phyloP scores from a whole-genome alignment of 2,329 filamentous ascomycete species.

The Ophiosphaerella korrae region DNA sequence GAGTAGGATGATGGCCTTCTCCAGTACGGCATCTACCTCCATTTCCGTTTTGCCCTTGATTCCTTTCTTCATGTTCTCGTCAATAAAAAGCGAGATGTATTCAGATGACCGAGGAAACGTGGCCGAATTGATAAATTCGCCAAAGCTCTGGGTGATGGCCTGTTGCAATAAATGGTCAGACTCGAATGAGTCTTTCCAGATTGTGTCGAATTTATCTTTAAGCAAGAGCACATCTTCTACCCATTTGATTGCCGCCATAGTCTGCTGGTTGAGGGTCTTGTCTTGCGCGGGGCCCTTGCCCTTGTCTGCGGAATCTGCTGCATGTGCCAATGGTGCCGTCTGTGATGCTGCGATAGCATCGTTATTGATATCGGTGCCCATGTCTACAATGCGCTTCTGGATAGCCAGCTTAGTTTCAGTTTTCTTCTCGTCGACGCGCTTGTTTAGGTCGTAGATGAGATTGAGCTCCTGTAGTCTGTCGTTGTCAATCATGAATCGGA shows the following conservation, averaged over 20 bases:
- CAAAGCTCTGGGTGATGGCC: conserved; percentile 82
- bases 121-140: conserved; percentile 83
- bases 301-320: conserved; percentile 57
- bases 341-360: conserved; percentile 61
- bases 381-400: conserved; percentile 74
- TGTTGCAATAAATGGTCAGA: conserved; percentile 79
- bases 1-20: conserved; percentile 86
- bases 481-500: conserved; percentile 90
- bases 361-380: conserved; percentile 84
- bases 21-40: conserved; percentile 81
- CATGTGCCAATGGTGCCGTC: conserved; percentile 55
- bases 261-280: conserved; percentile 72
- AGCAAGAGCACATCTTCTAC: conserved; percentile 86
- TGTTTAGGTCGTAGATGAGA: conserved; percentile 80
- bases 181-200: conserved; percentile 75
- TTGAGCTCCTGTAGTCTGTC: conserved; percentile 77
- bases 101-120: conserved; percentile 81
- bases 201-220: conserved; percentile 86
- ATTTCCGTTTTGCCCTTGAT: conserved; percentile 90
- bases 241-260: conserved; percentile 88
- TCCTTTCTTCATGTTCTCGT: conserved; percentile 92
- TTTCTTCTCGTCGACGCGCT: conserved; percentile 77
- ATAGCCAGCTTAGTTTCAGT: conserved; percentile 71
- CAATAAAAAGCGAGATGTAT: conserved; percentile 94
- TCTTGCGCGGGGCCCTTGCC: conserved; percentile 52